phyloP scores from a whole-genome alignment of 768 basidiomycete species.

The Tephrocybe sp. region DNA sequence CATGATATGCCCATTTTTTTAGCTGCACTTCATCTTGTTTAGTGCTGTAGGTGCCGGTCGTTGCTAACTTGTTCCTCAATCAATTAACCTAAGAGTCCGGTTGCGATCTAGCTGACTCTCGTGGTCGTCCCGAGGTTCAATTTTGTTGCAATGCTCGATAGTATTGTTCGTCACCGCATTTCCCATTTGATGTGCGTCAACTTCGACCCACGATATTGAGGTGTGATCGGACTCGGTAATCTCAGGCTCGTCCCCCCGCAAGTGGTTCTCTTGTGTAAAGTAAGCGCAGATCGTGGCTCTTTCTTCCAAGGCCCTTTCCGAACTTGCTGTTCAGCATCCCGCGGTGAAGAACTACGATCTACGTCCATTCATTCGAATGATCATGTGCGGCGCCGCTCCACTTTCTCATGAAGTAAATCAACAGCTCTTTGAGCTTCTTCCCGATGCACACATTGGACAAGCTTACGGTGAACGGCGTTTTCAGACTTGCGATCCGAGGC shows the following conservation, averaged over 20 bases:
- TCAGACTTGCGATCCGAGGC: not conserved
- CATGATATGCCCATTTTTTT: not conserved
- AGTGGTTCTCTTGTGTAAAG: conserved; percentile 58
- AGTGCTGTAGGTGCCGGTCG: conserved; percentile 41
- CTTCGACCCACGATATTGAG: not conserved
- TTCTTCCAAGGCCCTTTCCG: not conserved
- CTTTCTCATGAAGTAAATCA: conserved; percentile 53
- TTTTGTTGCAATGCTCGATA: conserved; percentile 59
- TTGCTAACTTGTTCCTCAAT: not conserved
- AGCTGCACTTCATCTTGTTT: conserved; percentile 62
- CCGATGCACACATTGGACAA: conserved; percentile 55
- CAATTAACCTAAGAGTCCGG: not conserved
- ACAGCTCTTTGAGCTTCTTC: conserved; percentile 49
- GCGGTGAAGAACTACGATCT: conserved; percentile 51
- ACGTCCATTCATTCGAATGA: conserved; percentile 37
- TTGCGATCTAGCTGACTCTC: conserved; percentile 41
- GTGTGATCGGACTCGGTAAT: not conserved
- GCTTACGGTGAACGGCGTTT: conserved; percentile 44
- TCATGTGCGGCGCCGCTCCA: conserved; percentile 61
- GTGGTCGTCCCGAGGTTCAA: conserved; percentile 66
- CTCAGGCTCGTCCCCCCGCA: conserved; percentile 57
- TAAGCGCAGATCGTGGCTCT: conserved; percentile 14
- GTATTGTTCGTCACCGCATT: conserved; percentile 58
- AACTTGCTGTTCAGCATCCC: conserved; percentile 51
- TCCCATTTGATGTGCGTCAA: conserved; percentile 47